A percentile compares a stretch with the other conserved stretches of the same genome.
Evolutionary conservation across 495 filamentous ascomycete species (phyloP).

Genomic region (Neurospora sp.): DNA sequence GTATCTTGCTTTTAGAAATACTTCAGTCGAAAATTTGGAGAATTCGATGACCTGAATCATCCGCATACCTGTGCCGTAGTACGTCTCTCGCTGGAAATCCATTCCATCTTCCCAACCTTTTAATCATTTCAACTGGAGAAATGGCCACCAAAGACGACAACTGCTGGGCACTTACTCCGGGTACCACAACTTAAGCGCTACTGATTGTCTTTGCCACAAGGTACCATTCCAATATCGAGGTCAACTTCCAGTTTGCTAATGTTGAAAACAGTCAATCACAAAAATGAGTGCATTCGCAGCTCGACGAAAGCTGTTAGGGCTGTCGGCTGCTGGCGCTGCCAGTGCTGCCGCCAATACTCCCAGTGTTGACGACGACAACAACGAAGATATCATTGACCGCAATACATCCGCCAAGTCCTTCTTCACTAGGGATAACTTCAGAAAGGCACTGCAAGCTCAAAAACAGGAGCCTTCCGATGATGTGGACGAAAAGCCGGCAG

Average conservation of each 20-base stretch:
- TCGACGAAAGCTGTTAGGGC: constrained; percentile 29
- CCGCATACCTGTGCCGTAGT: not conserved
- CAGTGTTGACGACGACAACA: not conserved
- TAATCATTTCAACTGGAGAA: not conserved
- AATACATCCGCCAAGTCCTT: not conserved
- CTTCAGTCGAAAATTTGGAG: not conserved
- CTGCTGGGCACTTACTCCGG: not conserved
- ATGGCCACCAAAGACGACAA: not conserved
- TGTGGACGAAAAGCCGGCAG: not conserved
- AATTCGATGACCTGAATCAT: not conserved
- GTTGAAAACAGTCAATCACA: not conserved
- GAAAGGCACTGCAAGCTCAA: not conserved
- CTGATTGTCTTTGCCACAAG: not conserved
- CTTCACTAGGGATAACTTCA: not conserved
- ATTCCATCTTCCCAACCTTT: not conserved
- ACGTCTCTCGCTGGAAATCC: not conserved
- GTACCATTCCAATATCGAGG: not conserved
- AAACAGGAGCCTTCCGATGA: not conserved
- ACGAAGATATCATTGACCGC: not conserved
- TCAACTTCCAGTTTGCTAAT: not conserved
- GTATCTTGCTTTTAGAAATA: not conserved
- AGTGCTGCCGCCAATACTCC: not conserved
- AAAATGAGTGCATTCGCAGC: constrained; percentile 45
- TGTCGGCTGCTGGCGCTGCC: not conserved
- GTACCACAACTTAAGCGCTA: not conserved